Evolutionary conservation across 148 eudicot species (phyloP).

Genomic region (Fagopyrum esculentum): DNA sequence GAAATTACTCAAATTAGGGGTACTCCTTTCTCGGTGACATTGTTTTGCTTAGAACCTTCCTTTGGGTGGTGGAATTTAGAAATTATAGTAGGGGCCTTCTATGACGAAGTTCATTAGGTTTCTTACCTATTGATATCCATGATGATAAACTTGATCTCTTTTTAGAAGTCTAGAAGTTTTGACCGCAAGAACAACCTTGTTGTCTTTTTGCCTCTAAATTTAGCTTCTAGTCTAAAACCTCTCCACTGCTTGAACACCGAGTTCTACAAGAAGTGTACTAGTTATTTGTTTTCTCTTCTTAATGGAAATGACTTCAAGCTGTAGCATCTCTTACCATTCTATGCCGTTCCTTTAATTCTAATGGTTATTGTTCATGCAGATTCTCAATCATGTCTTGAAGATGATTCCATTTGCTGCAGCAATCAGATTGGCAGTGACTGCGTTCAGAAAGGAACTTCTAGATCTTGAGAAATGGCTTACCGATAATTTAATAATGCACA

Average conservation of each 20-base stretch:
- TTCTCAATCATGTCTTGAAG: conserved; percentile 62
- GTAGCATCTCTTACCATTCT: too few species aligned
- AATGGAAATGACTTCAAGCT: too few species aligned
- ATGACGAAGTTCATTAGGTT: too few species aligned
- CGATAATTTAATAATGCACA: conserved; percentile 37
- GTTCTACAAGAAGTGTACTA: neutral
- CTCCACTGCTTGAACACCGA: neutral
- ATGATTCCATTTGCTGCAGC: conserved; percentile 58
- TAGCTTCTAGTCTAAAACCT: too few species aligned
- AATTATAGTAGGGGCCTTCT: too few species aligned
- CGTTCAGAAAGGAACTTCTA: conserved; percentile 59
- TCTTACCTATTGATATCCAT: too few species aligned
- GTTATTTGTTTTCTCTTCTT: neutral
- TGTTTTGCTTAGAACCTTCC: too few species aligned
- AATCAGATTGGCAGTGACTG: conserved; percentile 67
- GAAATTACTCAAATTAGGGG: too few species aligned
- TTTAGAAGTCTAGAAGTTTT: too few species aligned
- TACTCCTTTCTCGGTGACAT: too few species aligned
- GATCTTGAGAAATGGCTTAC: conserved; percentile 87
- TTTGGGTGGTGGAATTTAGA: too few species aligned
- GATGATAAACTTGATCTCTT: too few species aligned
- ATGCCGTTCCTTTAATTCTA: neutral
- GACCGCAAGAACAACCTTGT: neutral
- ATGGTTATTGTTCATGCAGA: conserved; percentile 35
- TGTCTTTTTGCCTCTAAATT: neutral